phyloP scores from a whole-genome alignment of 768 basidiomycete genomes.

The Albatrellus ellisii region DNA sequence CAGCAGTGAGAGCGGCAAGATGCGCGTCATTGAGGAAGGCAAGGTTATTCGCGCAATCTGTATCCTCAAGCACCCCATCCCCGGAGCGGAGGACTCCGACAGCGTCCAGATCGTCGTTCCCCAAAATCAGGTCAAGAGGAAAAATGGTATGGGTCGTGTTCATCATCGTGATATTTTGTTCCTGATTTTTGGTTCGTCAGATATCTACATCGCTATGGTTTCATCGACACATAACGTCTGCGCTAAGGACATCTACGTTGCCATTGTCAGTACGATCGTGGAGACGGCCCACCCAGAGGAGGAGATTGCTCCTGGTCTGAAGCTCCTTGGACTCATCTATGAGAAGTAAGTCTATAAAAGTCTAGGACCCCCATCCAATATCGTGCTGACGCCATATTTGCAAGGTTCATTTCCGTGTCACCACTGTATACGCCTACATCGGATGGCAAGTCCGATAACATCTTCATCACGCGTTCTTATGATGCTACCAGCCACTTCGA shows the following conservation, averaged over 20 bases:
- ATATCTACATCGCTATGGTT: conserved; percentile 98
- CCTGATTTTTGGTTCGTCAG: conserved; percentile 28
- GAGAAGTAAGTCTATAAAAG: conserved; percentile 65
- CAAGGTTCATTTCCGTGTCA: conserved; percentile 81
- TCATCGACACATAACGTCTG: conserved; percentile 97
- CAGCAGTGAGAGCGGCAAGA: conserved; percentile 48
- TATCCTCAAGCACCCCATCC: conserved; percentile 95
- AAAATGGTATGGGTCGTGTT: conserved; percentile 55
- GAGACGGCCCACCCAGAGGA: conserved; percentile 87
- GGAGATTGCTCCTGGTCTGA: conserved; percentile 86
- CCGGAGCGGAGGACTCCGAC: conserved; percentile 91
- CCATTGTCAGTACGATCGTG: conserved; percentile 96
- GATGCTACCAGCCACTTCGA: conserved; percentile 99
- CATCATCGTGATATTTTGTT: neutral
- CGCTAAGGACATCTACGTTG: conserved; percentile 89
- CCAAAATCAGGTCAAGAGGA: conserved; percentile 90
- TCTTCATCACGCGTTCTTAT: conserved; percentile 96
- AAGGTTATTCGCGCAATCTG: conserved; percentile 97
- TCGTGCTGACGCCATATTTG: neutral
- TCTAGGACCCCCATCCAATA: neutral
- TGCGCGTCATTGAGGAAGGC: conserved; percentile 83
- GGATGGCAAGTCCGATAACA: conserved; percentile 70
- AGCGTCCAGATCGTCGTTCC: conserved; percentile 97
- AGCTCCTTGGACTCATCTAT: conserved; percentile 81
- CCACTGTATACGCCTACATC: conserved; percentile 85